Percentiles rank a stretch among this genome's conserved stretches.
These are phyloP conservation scores for Agrocybe chaxingu DNA, from an alignment of 768 basidiomycete genomes.

Conservation along the genomic window DNA sequence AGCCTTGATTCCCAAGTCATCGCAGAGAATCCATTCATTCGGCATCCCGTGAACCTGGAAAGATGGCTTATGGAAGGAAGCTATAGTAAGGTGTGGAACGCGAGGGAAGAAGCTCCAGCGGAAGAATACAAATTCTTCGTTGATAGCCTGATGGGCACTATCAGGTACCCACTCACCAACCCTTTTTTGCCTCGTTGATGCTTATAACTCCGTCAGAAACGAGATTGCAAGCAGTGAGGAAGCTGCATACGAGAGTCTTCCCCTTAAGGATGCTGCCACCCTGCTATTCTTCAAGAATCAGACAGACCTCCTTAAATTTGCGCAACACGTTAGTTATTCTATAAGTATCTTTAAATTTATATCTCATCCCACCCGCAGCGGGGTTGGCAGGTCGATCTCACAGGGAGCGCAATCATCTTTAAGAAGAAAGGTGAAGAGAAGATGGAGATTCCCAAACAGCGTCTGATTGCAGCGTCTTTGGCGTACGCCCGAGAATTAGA, in stretches of 20 bases:
- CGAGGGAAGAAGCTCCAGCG: slow-evolving; percentile 86
- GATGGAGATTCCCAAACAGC: slow-evolving; percentile 82
- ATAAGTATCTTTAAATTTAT: not conserved
- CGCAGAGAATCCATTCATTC: slow-evolving; percentile 67
- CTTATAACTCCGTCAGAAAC: slow-evolving; percentile 50
- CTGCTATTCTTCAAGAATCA: slow-evolving; percentile 88
- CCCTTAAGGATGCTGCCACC: slow-evolving; percentile 85
- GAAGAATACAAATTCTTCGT: slow-evolving; percentile 96
- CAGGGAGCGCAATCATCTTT: slow-evolving; percentile 70
- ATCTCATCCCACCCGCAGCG: slow-evolving; percentile 45
- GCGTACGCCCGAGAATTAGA: slow-evolving; percentile 85
- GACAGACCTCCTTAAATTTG: slow-evolving; percentile 80
- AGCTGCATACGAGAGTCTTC: slow-evolving; percentile 87
- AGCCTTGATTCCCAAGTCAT: slow-evolving; percentile 75
- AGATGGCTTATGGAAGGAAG: slow-evolving; percentile 98
- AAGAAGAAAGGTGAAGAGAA: slow-evolving; percentile 78
- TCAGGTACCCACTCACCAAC: slow-evolving; percentile 52
- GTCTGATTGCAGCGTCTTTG: slow-evolving; percentile 74
- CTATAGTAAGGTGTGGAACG: slow-evolving; percentile 97
- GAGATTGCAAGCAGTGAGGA: slow-evolving; percentile 98
- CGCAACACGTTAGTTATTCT: slow-evolving; percentile 53
- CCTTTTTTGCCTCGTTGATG: not conserved
- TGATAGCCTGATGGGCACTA: slow-evolving; percentile 90
- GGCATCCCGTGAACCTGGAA: slow-evolving; percentile 89
- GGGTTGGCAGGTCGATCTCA: slow-evolving; percentile 79